Conservation (phyloP, 1,284 basidiomycete genomes). For the Cutaneotrichosporon dermatis region DNA sequence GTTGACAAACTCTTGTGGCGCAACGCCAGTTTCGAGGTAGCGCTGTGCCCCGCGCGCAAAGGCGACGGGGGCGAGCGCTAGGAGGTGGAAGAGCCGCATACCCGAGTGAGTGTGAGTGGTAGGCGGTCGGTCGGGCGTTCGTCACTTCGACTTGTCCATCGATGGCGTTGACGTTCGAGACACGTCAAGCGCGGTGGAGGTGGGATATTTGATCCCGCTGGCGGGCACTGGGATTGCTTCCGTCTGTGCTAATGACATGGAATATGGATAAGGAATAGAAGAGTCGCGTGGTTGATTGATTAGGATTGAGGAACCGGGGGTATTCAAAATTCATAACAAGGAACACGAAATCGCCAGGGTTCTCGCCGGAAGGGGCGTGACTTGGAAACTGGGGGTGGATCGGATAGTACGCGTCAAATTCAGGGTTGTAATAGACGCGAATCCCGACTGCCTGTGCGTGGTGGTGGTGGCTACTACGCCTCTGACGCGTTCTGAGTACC, state of each 20-base stretch:
- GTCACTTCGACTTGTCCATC: not conserved
- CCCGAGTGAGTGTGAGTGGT: not conserved
- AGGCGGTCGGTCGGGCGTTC: not conserved
- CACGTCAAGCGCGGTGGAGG: constrained; percentile 6
- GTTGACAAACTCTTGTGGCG: constrained; percentile 64
- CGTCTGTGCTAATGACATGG: not conserved
- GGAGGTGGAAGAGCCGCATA: constrained; percentile 14
- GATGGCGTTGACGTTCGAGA: not conserved
- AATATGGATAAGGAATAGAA: not conserved
- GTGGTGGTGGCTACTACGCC: no score
- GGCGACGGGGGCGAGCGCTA: constrained; percentile 7
- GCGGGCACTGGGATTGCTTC: not conserved
- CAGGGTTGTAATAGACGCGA: not conserved
- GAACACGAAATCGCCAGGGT: not conserved
- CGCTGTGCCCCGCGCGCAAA: constrained; percentile 1
- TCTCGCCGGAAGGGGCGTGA: no score
- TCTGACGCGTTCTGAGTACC: no score
- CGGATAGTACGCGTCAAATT: not conserved
- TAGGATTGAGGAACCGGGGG: not conserved
- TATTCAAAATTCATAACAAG: not conserved
- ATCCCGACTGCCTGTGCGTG: no score
- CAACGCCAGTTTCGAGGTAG: constrained; percentile 12
- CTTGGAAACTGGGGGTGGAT: not conserved
- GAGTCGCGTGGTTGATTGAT: not conserved
- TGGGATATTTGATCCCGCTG: not conserved